Evolutionary conservation across 768 basidiomycete genomes (phyloP).

Genomic region (Termitomyces sp.): DNA sequence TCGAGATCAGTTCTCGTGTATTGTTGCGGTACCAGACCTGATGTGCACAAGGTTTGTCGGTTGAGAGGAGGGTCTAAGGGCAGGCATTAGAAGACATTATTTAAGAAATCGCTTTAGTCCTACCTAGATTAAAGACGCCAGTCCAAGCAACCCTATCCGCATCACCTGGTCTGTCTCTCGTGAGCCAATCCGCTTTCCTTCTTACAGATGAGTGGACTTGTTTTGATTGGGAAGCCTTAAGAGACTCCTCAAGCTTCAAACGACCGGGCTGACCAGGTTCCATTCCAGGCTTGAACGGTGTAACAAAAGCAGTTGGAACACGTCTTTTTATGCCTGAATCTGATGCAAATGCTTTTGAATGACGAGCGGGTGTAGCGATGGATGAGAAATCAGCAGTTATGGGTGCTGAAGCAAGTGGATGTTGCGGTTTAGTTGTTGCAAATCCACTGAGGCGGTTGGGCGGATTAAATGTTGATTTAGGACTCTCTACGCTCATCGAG

Average conservation of each 20-base stretch:
- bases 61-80: conserved; percentile 30
- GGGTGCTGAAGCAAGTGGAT: conserved; percentile 32
- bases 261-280: conserved; percentile 42
- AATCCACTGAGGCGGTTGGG: conserved; percentile 13
- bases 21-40: conserved; percentile 49
- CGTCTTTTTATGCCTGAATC: conserved; percentile 18
- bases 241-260: conserved; percentile 23
- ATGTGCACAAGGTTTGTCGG: conserved; percentile 46
- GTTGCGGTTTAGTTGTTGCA: conserved; percentile 31
- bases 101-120: conserved; percentile 13
- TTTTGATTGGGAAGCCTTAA: conserved; percentile 17
- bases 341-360: conserved; percentile 7
- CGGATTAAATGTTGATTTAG: conserved; percentile 32
- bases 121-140: conserved; percentile 47
- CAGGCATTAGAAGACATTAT: neutral
- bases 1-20: conserved; percentile 44
- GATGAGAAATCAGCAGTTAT: conserved; percentile 17
- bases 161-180: conserved; percentile 16
- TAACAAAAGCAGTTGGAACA: conserved; percentile 48
- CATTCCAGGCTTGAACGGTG: conserved; percentile 61
- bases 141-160: conserved; percentile 3
- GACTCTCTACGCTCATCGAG: neutral
- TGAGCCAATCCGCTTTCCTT: conserved; percentile 10
- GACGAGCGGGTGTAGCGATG: conserved; percentile 14
- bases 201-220: conserved; percentile 14